phyloP scores from a whole-genome alignment of 306 rosid species.

The Abrus precatorius region DNA sequence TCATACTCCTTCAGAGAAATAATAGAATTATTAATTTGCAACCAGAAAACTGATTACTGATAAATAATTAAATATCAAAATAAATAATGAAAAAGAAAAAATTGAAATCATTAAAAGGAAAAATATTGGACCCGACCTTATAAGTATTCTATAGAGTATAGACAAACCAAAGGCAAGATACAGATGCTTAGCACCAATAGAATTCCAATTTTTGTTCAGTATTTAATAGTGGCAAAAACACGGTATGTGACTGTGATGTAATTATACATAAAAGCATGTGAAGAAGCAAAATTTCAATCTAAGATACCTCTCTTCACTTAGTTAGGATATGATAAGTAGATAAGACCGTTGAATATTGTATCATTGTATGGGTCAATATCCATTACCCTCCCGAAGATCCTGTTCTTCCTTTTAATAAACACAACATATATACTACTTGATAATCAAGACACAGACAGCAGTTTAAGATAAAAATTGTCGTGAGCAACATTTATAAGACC shows the following conservation, averaged over 20 bases:
- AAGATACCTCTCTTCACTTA: background rate
- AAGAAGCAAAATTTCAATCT: background rate
- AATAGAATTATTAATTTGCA: background rate
- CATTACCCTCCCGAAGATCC: background rate
- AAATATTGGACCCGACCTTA: background rate
- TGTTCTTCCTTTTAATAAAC: background rate
- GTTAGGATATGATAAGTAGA: background rate
- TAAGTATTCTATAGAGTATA: background rate
- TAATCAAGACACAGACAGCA: background rate
- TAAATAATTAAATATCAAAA: conserved; percentile 15
- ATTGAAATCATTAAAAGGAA: background rate
- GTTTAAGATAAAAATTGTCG: background rate
- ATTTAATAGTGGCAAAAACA: background rate
- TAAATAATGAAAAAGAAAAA: background rate
- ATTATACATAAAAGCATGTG: background rate
- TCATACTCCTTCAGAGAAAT: conserved; percentile 4
- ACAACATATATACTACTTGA: background rate
- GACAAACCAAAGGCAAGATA: conserved; percentile 22
- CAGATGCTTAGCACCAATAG: background rate
- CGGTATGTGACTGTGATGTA: background rate
- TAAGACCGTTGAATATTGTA: background rate
- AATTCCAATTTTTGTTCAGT: conserved; percentile 9
- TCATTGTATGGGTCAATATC: background rate
- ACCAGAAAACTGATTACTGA: background rate
- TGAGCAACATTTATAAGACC: conserved; percentile 14